Evolutionary conservation across 163 green algal genomes (phyloP), one percentile per base, ranked within the genome.

Genomic region (Chloroidium sp.): DNA sequence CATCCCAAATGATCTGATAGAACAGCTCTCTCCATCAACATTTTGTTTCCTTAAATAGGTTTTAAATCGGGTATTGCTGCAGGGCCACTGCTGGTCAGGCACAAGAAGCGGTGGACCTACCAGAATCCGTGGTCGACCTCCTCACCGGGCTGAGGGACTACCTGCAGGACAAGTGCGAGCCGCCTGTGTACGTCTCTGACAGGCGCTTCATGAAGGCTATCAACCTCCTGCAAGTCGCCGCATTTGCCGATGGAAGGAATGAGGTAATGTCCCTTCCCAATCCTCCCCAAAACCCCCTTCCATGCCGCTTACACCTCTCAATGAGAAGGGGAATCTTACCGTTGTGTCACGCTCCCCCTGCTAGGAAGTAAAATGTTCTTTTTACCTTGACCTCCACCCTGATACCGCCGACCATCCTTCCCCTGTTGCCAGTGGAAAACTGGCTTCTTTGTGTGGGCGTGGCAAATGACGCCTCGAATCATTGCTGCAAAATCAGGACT

Each of bases 151-250:
- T 94, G 79, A 84, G 91, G 69, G 88, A 93, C 78, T 89, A 92
- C 79, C 85, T 94, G 78, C 93, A 97, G 85, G 92, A 98, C 81
- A 97, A 95, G 85, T 92, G 92, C 69, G 95, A 98, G 89, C 95
- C 95, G 1, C 94, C 95, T 0, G 88, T 97, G 57, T 98, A 98
- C 78, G 90, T 98, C 0, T 95, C 88, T 3, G 95, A 98, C 89
- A 90, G 95, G 61, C 92, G 95, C 62, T 91, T 98, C 77, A 93
- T 98, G 80, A 98, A 98, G 88, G 84, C 92, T 12, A 86, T 97
- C 10, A 88, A 90, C 68, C 85, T 97, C 80, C 87, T 98, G 82
- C 92, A 97, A 84, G 93, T 97, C 14, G 93, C 93, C 0, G 94
- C 95, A 0, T 95, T 94, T 84, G 93, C 92, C 74, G 92, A 96